Evolutionary conservation across 2,329 filamentous ascomycete species (phyloP).

Genomic region (Onygenales sp.): DNA sequence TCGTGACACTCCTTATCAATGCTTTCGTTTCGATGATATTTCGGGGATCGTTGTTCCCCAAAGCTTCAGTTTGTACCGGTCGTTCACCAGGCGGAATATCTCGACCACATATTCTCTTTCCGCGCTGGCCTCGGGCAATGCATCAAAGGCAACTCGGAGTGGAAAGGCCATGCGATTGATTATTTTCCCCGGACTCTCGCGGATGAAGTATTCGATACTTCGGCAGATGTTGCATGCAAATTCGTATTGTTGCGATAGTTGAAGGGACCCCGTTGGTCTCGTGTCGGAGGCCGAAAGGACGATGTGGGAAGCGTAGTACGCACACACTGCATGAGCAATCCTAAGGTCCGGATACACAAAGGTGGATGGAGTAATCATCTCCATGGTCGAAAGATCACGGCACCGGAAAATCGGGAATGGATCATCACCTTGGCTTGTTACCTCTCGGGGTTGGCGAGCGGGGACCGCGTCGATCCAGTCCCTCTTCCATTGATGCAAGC

Average conservation of each 20-base stretch:
- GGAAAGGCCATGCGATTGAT: conserved; percentile 22
- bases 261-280: conserved; percentile 14
- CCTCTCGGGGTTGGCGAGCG: conserved; percentile 10
- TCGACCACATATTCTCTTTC: conserved; percentile 19
- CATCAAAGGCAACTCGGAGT: conserved; percentile 19
- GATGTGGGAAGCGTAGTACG: conserved; percentile 19
- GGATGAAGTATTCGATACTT: conserved; percentile 21
- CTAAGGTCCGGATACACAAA: conserved; percentile 19
- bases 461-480: conserved; percentile 17
- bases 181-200: conserved; percentile 17
- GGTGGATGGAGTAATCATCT: conserved; percentile 9
- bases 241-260: conserved; percentile 17
- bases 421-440: conserved; percentile 5
- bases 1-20: neutral
- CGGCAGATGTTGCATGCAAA: conserved; percentile 22
- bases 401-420: conserved; percentile 15
- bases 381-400: conserved; percentile 14
- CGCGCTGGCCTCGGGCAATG: conserved; percentile 17
- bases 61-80: conserved; percentile 3
- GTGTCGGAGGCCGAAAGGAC: conserved; percentile 16
- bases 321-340: conserved; percentile 15
- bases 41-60: conserved; percentile 4
- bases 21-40: neutral
- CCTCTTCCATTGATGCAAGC: conserved; percentile 18
- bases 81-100: conserved; percentile 11